A percentile compares a stretch with the other conserved stretches of the same genome.
Evolutionary conservation across 495 filamentous ascomycete species (phyloP).

Genomic region (Chaetomium fimeti): DNA sequence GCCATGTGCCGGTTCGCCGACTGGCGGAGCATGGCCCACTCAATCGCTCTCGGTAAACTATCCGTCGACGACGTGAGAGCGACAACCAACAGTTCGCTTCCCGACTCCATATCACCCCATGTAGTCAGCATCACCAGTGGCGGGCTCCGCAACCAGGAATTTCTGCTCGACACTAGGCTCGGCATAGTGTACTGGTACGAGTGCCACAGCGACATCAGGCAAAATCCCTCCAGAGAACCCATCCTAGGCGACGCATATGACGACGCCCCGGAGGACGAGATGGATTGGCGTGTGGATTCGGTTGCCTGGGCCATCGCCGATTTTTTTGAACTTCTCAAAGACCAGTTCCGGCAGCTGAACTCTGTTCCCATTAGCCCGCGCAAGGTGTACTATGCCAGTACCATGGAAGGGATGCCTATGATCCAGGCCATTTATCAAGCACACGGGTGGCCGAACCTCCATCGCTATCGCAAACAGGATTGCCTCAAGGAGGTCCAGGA

Average conservation of each 20-base stretch:
- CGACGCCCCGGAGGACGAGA: constrained; percentile 11
- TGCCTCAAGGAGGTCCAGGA: constrained; percentile 20
- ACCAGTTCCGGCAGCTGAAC: constrained; percentile 19
- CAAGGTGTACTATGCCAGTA: constrained; percentile 14
- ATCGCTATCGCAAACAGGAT: constrained; percentile 27
- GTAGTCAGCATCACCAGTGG: constrained; percentile 24
- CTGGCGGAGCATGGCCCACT: background rate
- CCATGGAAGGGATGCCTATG: constrained; percentile 9
- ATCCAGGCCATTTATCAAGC: constrained; percentile 20
- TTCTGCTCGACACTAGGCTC: constrained; percentile 31
- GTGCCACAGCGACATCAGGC: constrained; percentile 6
- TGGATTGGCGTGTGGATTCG: constrained; percentile 13
- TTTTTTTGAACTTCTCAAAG: constrained; percentile 28
- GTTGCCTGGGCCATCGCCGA: constrained; percentile 24
- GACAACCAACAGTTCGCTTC: background rate
- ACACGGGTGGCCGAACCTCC: constrained; percentile 30
- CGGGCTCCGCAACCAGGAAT: constrained; percentile 11
- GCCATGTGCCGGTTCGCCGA: background rate
- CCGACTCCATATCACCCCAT: constrained; percentile 7
- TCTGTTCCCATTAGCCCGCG: constrained; percentile 22
- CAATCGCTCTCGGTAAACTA: background rate
- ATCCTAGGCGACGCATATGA: constrained; percentile 1
- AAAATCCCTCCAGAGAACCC: background rate
- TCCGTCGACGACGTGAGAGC: background rate
- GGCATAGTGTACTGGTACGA: constrained; percentile 30